Conservation (phyloP, 163 green algal species). For the Chlamydomonas reinhardtii region DNA sequence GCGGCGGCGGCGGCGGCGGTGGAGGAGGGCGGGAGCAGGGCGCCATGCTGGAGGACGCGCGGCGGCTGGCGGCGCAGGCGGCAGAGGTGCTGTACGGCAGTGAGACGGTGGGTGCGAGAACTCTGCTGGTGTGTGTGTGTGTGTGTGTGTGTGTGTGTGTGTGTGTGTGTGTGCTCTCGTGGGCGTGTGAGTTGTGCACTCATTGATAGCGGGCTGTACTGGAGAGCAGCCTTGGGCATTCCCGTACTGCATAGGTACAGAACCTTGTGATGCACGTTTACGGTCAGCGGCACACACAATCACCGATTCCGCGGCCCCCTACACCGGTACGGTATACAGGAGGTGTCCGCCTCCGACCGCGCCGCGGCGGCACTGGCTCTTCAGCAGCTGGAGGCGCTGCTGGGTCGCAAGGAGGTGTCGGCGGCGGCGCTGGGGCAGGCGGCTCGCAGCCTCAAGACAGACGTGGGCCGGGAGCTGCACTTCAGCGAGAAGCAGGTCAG, state of each 20-base stretch:
- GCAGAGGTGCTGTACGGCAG: conserved; percentile 30
- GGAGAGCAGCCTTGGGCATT: too few relatives aligned
- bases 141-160: too few relatives aligned
- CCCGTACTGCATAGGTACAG: too few relatives aligned
- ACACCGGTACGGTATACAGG: too few relatives aligned
- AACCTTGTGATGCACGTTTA: too few relatives aligned
- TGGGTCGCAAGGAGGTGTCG: conserved; percentile 27
- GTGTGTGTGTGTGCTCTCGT: too few relatives aligned
- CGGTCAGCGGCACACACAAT: too few relatives aligned
- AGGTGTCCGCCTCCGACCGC: background rate
- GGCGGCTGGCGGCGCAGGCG: conserved; percentile 14
- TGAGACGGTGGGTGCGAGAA: background rate
- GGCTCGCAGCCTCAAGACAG: background rate
- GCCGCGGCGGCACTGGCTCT: conserved; percentile 9
- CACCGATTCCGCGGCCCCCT: too few relatives aligned
- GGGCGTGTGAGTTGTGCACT: too few relatives aligned
- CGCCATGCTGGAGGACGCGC: conserved; percentile 16
- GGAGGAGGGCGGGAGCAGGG: background rate
- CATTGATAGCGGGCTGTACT: too few relatives aligned
- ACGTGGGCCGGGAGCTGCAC: conserved; percentile 1
- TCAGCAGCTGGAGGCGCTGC: conserved; percentile 28
- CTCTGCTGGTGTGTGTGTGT: too few relatives aligned
- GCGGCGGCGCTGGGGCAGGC: conserved; percentile 12
- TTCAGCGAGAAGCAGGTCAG: background rate
- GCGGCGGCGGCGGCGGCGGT: background rate